Base-by-base conservation (phyloP, 2,329 filamentous ascomycete species). In the Cytospora schulzeri region DNA sequence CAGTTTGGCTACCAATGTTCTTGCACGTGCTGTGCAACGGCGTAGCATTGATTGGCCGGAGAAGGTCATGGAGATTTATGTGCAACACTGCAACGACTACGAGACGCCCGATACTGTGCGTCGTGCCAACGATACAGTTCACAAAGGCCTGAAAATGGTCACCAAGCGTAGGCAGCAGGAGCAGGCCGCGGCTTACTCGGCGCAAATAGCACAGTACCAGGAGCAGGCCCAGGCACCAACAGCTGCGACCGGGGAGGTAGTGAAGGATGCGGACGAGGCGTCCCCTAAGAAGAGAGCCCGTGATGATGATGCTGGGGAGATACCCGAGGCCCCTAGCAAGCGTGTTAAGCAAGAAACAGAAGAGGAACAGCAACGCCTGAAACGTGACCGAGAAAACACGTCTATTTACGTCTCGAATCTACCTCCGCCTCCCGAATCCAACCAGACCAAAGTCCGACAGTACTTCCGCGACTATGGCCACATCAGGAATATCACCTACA, bases 381-480 rank as follows among this genome's bases (percentile, higher is more conserved):
- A 92, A 75, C 88, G 95, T 62, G 93, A 99, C 76, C 88, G 95
- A 51, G 95, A 99, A 73, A 91, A 98, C 75, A 90, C 92, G 0
- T 93, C 91, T 0, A 84, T 98, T 56, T 86, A 96, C 60, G 88
- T 97, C 4, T 88, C 85, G 58, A 91, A 93, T 69, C 78, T 99
- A 28, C 93, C 95, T 1, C 78, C 98, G 24, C 93, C 95, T 1
- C 71, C 74, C 4, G 85, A 89, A 61, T 85, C 88, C 0, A 88
- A 88, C 0, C 87, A 92, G 71, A 88, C 86, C 15, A 90, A 89
- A 70, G 78, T 98, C 17, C 87, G 90, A 63, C 91, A 96, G 74
- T 98, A 96, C 75, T 98, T 99, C 79, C 89, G 90, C 72, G 92
- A 93, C 67, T 96, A 93, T 71, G 95, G 95, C 15, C 88, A 88